Evolutionary conservation across 2,329 filamentous ascomycete genomes (phyloP).

Genomic region (Venturia effusa): DNA sequence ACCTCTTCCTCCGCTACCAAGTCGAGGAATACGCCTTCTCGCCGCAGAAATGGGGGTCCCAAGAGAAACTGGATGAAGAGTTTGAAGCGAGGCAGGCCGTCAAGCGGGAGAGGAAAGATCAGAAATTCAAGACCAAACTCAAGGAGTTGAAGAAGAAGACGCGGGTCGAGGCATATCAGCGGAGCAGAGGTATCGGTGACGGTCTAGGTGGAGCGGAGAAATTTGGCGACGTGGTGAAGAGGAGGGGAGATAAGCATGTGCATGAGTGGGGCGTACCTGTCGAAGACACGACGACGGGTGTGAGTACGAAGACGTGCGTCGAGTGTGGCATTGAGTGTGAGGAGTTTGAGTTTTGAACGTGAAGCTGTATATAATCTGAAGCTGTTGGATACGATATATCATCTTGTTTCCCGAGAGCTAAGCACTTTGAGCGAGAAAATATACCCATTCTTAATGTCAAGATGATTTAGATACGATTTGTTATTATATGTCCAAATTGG

Average conservation of each 20-base stretch:
- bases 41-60: slow-evolving; percentile 75
- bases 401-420: no score
- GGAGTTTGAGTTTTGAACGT: slow-evolving; percentile 46
- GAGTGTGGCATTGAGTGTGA: slow-evolving; percentile 60
- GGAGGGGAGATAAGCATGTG: slow-evolving; percentile 58
- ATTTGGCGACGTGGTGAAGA: slow-evolving; percentile 69
- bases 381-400: no score
- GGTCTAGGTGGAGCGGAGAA: slow-evolving; percentile 19
- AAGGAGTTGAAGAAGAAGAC: slow-evolving; percentile 89
- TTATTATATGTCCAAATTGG: no score
- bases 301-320: slow-evolving; percentile 64
- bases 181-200: slow-evolving; percentile 41
- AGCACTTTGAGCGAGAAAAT: no score
- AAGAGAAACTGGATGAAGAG: slow-evolving; percentile 77
- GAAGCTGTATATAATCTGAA: neutral
- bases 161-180: slow-evolving; percentile 75
- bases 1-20: slow-evolving; percentile 87
- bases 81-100: slow-evolving; percentile 69
- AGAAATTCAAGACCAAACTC: slow-evolving; percentile 83
- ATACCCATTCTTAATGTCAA: no score
- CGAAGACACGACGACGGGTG: slow-evolving; percentile 53
- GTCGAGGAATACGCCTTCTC: slow-evolving; percentile 88
- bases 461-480: no score
- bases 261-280: slow-evolving; percentile 69
- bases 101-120: slow-evolving; percentile 77